Evolutionary conservation across 331 rosid genomes (phyloP), one percentile per base, ranked within the genome.

Genomic region (Cydonia oblonga): DNA sequence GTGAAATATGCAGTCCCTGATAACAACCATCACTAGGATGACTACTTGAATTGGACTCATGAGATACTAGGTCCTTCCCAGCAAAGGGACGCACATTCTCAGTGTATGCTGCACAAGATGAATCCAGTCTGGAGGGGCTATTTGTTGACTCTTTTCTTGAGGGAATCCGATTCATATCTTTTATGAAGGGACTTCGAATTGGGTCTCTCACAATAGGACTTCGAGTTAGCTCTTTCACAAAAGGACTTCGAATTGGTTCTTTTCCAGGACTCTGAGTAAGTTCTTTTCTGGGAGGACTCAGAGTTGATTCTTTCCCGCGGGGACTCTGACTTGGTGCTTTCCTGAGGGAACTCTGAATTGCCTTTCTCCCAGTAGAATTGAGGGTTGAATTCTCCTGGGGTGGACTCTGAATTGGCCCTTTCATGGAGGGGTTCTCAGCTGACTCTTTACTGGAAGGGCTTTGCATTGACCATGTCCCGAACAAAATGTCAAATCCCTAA

Each of bases 381-480:
- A 23, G 59, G 67, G n/a, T 65, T 63, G 60, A 51, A 64, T 35
- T 71, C 69, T 66, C 74, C 77, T 32, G 56, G 26, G 71, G 35
- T 72, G 66, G 68, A 57, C 75, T 69, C 76, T 42, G 75, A 82
- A 60, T 76, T 63, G 84, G 59, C 71, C 44, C 72, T 44, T 79
- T 80, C 57, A 9, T 78, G 33, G 70, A 66, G 60, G 81, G 81
- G 73, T 84, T 84, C 76, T 49, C 69, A 57, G 66, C 72, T 12
- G 44, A 44, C 75, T 70, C 74, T 80, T 73, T 78, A 71, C 53
- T 46, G 40, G 75, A 38, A 52, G 80, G 84, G 64, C 83, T 84
- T 95, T 89, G 75, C 67, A 66, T 69, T 70, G 74, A 58, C 76
- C 82, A 83, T 69, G 51, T 42, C 79, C 59, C 75, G 80, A 76